Conservation (phyloP, 805 yeast species). For the Wickerhamomyces rabaulensis region DNA sequence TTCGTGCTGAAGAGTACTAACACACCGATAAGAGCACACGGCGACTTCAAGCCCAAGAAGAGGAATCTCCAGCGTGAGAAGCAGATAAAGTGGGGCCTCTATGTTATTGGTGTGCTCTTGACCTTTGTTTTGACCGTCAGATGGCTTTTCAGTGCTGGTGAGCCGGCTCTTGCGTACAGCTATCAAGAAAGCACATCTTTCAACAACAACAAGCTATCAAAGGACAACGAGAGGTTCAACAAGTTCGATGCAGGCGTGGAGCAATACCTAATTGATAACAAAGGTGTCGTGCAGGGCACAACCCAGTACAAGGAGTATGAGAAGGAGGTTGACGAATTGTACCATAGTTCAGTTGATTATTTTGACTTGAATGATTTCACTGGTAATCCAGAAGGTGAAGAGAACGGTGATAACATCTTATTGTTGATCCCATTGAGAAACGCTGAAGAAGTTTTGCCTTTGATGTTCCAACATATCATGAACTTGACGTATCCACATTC, state of each 20-base stretch:
- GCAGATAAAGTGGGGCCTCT: not conserved
- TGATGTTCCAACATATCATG: constrained; percentile 83
- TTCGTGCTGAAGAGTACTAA: constrained; percentile 1
- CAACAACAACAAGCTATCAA: constrained; percentile 24
- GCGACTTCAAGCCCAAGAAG: constrained; percentile 23
- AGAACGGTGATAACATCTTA: constrained; percentile 56
- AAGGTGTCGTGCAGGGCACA: constrained; percentile 27
- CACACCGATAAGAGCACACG: constrained; percentile 23
- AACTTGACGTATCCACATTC: constrained; percentile 81
- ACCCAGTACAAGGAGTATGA: constrained; percentile 19
- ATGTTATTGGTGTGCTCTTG: not conserved
- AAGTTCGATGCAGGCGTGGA: constrained; percentile 36
- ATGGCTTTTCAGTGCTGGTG: not conserved
- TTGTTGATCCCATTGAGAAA: constrained; percentile 74
- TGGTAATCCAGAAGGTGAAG: constrained; percentile 47
- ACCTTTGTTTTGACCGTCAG: not conserved
- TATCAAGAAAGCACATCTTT: constrained; percentile 11
- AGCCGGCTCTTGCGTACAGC: constrained; percentile 1
- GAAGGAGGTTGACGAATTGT: constrained; percentile 32
- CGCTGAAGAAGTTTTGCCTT: constrained; percentile 70
- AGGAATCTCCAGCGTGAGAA: not conserved
- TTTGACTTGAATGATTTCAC: constrained; percentile 57
- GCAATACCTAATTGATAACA: constrained; percentile 29
- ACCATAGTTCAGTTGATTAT: constrained; percentile 45
- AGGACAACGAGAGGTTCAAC: constrained; percentile 27